Evolutionary conservation across 306 rosid genomes (phyloP).

Genomic region (Arachis stenosperma): DNA sequence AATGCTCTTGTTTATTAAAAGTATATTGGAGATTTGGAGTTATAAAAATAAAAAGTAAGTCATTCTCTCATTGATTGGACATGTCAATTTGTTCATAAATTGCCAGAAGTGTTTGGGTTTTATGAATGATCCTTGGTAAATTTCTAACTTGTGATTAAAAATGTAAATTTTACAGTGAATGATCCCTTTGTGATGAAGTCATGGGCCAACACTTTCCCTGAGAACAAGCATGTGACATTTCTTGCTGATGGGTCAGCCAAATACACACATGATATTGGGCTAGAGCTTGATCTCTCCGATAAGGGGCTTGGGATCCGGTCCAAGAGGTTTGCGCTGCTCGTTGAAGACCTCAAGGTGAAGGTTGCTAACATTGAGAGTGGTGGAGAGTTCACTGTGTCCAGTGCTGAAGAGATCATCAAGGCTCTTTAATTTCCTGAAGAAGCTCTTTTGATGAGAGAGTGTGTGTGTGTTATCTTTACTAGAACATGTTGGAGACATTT

Average conservation of each 20-base stretch:
- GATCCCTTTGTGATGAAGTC: constrained; percentile 93
- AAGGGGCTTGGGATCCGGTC: constrained; percentile 84
- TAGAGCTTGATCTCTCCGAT: constrained; percentile 85
- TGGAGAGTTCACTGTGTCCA: constrained; percentile 83
- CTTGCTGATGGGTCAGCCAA: constrained; percentile 93
- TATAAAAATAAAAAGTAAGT: too few relatives aligned
- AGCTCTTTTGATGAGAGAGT: constrained; percentile 1
- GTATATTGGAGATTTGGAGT: too few relatives aligned
- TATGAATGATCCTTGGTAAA: neutral
- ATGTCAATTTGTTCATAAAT: too few relatives aligned
- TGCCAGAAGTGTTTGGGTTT: too few relatives aligned
- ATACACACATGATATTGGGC: constrained; percentile 76
- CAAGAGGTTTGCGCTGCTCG: constrained; percentile 79
- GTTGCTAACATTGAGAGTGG: constrained; percentile 77
- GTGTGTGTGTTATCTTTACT: neutral
- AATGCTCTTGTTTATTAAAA: too few relatives aligned
- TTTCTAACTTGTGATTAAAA: constrained; percentile 23
- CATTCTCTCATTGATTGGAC: too few relatives aligned
- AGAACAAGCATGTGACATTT: constrained; percentile 86
- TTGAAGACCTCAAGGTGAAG: constrained; percentile 84
- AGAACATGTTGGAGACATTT: neutral
- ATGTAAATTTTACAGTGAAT: constrained; percentile 59
- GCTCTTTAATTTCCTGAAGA: constrained; percentile 56
- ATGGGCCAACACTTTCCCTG: constrained; percentile 83
- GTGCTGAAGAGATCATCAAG: constrained; percentile 91